A percentile compares a stretch with the other conserved stretches of the same genome.
Conservation (phyloP, 2,329 filamentous ascomycete genomes). For the Phoma herbarum region DNA sequence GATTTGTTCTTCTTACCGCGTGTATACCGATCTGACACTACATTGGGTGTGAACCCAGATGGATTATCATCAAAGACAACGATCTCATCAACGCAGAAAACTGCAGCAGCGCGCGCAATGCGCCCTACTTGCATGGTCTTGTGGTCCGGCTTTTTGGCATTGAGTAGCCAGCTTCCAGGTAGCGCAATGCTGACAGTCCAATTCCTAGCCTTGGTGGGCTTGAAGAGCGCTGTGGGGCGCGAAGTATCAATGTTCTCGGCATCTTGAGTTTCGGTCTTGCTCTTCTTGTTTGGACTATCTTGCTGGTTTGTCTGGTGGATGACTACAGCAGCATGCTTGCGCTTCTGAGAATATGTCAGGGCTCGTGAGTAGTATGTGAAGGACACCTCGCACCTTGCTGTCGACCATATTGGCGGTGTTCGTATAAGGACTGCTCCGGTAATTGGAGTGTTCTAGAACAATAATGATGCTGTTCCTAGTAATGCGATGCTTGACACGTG, state of each 20-base stretch:
- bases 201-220: slow-evolving; percentile 68
- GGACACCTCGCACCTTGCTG: slow-evolving; percentile 7
- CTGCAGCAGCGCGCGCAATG: slow-evolving; percentile 80
- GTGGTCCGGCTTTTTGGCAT: slow-evolving; percentile 76
- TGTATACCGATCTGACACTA: slow-evolving; percentile 34
- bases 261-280: slow-evolving; percentile 24
- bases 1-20: slow-evolving; percentile 30
- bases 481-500: slow-evolving; percentile 13
- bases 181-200: slow-evolving; percentile 82
- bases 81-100: slow-evolving; percentile 86
- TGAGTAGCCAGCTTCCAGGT: slow-evolving; percentile 73
- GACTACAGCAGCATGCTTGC: slow-evolving; percentile 33
- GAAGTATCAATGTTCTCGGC: slow-evolving; percentile 60
- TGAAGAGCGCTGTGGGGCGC: slow-evolving; percentile 75
- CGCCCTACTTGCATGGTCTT: slow-evolving; percentile 77
- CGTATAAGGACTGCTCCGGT: not conserved
- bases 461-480: not conserved
- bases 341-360: slow-evolving; percentile 28
- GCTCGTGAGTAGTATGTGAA: not conserved
- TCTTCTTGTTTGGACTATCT: slow-evolving; percentile 30
- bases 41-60: slow-evolving; percentile 34
- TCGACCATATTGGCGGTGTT: slow-evolving; percentile 13
- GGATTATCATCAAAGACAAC: slow-evolving; percentile 81
- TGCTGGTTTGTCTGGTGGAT: slow-evolving; percentile 27
- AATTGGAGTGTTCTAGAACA: not conserved